Percentiles rank a stretch among this genome's conserved stretches.
Evolutionary conservation across 2,329 filamentous ascomycete species (phyloP).

Genomic region (Colletotrichum sublineola): DNA sequence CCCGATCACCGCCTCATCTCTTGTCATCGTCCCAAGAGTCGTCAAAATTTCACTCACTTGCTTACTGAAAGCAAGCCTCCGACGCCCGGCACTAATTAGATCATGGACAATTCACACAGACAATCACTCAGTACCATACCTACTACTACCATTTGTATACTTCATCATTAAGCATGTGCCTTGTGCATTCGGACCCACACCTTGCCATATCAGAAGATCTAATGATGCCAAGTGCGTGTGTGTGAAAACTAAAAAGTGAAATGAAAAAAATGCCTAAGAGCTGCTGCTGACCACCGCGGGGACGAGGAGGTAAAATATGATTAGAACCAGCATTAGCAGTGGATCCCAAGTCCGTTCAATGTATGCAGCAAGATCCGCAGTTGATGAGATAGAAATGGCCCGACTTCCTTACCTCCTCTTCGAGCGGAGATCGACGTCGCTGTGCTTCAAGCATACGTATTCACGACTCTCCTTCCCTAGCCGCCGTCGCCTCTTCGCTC

Average conservation of each 20-base stretch:
- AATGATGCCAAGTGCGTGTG: neutral
- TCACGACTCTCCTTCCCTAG: neutral
- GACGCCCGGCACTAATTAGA: constrained; percentile 2
- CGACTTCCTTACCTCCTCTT: constrained; percentile 1
- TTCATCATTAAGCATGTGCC: constrained; percentile 12
- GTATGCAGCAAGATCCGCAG: constrained; percentile 31
- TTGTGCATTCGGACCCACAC: neutral
- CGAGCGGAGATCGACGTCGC: neutral
- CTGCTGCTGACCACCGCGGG: constrained; percentile 4
- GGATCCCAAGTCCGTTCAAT: constrained; percentile 6
- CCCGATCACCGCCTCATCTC: constrained; percentile 1
- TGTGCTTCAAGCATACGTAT: neutral
- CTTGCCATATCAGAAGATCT: constrained; percentile 3
- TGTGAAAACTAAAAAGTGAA: neutral
- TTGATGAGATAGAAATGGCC: constrained; percentile 1
- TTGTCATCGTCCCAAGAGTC: neutral
- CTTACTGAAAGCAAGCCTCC: neutral
- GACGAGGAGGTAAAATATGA: constrained; percentile 1
- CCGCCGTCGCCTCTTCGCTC: constrained; percentile 20
- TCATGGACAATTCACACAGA: neutral
- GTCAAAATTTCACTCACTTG: neutral
- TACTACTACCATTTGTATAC: neutral
- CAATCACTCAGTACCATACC: neutral
- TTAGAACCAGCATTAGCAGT: constrained; percentile 3
- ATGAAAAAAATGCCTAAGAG: constrained; percentile 3